Conservation (phyloP, 306 rosid genomes). For the Malus fusca region DNA sequence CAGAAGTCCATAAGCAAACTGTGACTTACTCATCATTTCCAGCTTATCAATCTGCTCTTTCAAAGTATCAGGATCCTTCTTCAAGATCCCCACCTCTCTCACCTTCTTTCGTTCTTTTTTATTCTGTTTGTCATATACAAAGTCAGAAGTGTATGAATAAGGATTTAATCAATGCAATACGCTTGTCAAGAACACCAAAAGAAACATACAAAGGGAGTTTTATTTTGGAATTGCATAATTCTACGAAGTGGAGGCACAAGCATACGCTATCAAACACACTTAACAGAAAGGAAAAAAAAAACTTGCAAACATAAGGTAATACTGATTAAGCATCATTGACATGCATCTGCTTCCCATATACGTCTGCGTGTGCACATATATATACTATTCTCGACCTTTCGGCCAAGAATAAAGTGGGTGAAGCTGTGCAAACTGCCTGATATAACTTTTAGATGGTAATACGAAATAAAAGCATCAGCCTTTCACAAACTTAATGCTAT, state of each 20-base stretch:
- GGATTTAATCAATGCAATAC: background rate
- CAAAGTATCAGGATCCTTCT: conserved; percentile 86
- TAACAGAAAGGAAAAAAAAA: background rate
- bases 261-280: background rate
- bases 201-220: background rate
- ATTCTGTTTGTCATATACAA: conserved; percentile 43
- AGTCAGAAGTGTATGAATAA: background rate
- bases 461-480: background rate
- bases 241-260: background rate
- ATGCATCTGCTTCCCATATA: background rate
- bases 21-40: conserved; percentile 83
- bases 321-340: background rate
- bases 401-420: background rate
- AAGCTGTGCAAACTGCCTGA: background rate
- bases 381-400: background rate
- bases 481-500: background rate
- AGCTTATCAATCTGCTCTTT: conserved; percentile 88
- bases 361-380: background rate
- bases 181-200: background rate
- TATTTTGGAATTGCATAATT: background rate
- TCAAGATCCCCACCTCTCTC: conserved; percentile 97
- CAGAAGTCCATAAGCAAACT: background rate
- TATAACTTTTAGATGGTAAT: background rate
- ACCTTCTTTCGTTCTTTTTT: conserved; percentile 98
- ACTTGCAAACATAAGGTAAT: background rate